Base-by-base conservation (phyloP, 306 rosid species). In the Ormosia semicastrata region DNA sequence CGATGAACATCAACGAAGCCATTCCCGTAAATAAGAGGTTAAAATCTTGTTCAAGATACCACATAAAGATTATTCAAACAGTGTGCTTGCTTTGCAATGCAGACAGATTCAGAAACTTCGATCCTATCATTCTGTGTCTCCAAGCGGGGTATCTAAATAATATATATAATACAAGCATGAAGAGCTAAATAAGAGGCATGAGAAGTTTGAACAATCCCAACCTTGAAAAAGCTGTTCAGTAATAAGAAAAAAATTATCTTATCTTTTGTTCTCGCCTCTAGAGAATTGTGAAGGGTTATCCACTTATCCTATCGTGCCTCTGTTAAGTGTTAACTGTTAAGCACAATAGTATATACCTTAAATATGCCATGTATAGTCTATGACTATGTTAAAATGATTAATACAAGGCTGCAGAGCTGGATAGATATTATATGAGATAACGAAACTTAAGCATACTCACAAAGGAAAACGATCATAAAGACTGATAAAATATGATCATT, bases 331-430 rank as follows among this genome's bases (percentile, higher is more conserved):
- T 7, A 53, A 5, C 30, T 57, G 37, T 36, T 73, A 54, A 33
- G 78, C 39, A 56, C 7, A 41, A 43, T 59, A 32, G 71, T 17
- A 75, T 75, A 59, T 75, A 4, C 80, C 47, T 40, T 74, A 13
- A 13, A 40, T 74, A 56, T 40, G 37, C 58, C 58, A 43, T 75
- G 57, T 39, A 64, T 60, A 29, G 30, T 39, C 39, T 18, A 58
- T 12, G 40, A 73, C 18, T 17, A 63, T 72, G 4, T 18, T 2
- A 66, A 43, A 41, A 5, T 3, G 10, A 43, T 68, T 41, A 17
- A 14, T 9, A 17, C 13, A 66, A 40, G 3, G 3, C 6, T 37
- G 41, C 41, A 4, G 41, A 37, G 41, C 41, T 37, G 41, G 70
- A 37, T 3, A n/a, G 12, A 11, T 17, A 2, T 41, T 40, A 2